Evolutionary conservation across 2,329 filamentous ascomycete species (phyloP).

Genomic region (Ploettnerulaceae sp.): DNA sequence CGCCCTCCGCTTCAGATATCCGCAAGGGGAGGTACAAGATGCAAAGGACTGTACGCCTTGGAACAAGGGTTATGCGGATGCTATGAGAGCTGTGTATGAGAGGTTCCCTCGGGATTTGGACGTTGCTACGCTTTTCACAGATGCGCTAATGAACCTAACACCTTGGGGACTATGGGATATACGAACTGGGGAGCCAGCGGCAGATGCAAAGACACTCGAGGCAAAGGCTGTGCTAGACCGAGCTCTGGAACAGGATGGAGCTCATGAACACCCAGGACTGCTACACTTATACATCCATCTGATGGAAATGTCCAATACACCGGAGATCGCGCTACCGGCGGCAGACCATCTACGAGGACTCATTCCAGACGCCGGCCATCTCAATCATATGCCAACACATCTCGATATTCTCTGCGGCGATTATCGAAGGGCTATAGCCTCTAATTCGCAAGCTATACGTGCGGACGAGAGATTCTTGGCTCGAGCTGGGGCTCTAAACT

Average conservation of each 20-base stretch:
- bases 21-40: constrained; percentile 39
- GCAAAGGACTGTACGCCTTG: constrained; percentile 47
- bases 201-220: constrained; percentile 52
- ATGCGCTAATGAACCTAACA: constrained; percentile 60
- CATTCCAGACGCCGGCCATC: constrained; percentile 64
- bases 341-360: constrained; percentile 60
- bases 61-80: constrained; percentile 57
- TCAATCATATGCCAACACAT: constrained; percentile 74
- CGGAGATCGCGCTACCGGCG: constrained; percentile 55
- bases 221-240: constrained; percentile 54
- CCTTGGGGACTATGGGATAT: constrained; percentile 63
- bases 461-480: constrained; percentile 64
- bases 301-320: constrained; percentile 68
- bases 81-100: constrained; percentile 52
- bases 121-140: constrained; percentile 58
- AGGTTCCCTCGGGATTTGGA: constrained; percentile 54
- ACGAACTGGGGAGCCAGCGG: constrained; percentile 50
- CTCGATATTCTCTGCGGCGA: constrained; percentile 70
- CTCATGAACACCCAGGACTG: constrained; percentile 59
- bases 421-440: constrained; percentile 60
- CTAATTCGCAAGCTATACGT: constrained; percentile 60
- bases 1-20: constrained; percentile 59
- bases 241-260: constrained; percentile 47
- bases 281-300: constrained; percentile 74
- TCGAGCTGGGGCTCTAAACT: constrained; percentile 57